Evolutionary conservation across 2,329 filamentous ascomycete genomes (phyloP), one percentile per base, ranked within the genome.

Genomic region (Zasmidium cellare): DNA sequence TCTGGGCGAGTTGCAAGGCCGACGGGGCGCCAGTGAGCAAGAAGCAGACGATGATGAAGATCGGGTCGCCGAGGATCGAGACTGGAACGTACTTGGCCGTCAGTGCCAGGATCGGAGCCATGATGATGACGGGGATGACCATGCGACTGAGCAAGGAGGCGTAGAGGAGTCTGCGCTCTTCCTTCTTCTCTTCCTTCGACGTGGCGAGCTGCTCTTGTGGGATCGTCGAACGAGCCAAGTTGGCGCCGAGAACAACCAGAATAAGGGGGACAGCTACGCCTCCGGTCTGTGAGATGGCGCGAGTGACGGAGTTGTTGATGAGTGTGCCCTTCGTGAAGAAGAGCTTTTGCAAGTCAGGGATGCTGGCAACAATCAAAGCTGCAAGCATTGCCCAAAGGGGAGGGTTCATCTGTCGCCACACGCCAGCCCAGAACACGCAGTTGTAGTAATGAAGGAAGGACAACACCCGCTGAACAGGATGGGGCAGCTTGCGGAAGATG

Each of bases 31-130:
- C 94, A 0, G 91, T 93, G 65, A 99, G 88, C 64, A 99, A 81
- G 82, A 97, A 99, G 77, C 92, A 97, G 35, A 99, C 94, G 66
- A 99, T 91, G 66, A 99, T 87, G 75, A 99, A 99, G 69, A 99
- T 99, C 9, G 94, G 94, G 71, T 99, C 94, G 72, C 96, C 94
- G 31, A 99, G 80, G 67, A 99, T 97, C 79, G 90, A 96, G 70
- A 99, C 84, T 2, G 91, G 91, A 23, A 96, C 84, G 70, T 88
- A 97, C 73, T 97, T 97, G 58, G 94, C 94, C 47, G 89, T 83
- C 16, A 97, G 63, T 0, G 93, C 93, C 35, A 99, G 78, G 47
- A 97, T 79, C 2, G 94, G 94, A 0, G 92, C 90, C 91, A 97
- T 97, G 73, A 97, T 84, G 44, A 96, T 70, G 0, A 91, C 96